A percentile compares a stretch with the other conserved stretches of the same genome.
Conservation (phyloP, 1,139 yeast genomes). For the Kodamaea sp. region DNA sequence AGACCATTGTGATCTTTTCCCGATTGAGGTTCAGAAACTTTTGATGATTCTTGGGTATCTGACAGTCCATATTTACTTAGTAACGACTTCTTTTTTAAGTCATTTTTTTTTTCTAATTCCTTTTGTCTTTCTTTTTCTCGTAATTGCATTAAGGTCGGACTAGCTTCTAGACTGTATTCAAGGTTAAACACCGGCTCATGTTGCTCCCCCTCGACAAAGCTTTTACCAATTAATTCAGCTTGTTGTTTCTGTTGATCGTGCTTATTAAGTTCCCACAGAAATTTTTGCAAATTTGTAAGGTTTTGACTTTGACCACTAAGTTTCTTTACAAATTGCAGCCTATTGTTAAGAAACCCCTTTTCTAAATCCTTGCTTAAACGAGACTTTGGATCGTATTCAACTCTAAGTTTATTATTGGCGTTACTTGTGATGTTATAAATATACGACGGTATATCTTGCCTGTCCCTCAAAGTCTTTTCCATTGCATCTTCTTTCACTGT, state of each 20-base stretch:
- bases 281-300: constrained; percentile 44
- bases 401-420: constrained; percentile 23
- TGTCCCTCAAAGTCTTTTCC: constrained; percentile 42
- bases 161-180: constrained; percentile 48
- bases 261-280: constrained; percentile 49
- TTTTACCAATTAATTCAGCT: constrained; percentile 12
- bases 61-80: constrained; percentile 26
- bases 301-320: constrained; percentile 50
- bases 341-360: constrained; percentile 48
- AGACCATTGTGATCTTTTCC: constrained; percentile 2
- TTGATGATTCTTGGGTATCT: background rate
- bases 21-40: background rate
- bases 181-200: constrained; percentile 35
- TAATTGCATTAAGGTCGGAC: constrained; percentile 56
- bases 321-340: constrained; percentile 51
- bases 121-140: constrained; percentile 31
- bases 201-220: constrained; percentile 15
- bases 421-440: constrained; percentile 33
- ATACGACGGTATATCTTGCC: constrained; percentile 54
- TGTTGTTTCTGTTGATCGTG: constrained; percentile 17
- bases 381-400: constrained; percentile 55
- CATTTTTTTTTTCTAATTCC: constrained; percentile 28
- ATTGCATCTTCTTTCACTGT: constrained; percentile 32
- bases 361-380: constrained; percentile 45
- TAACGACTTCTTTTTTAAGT: constrained; percentile 27